Conservation (phyloP, 306 rosid genomes). For the Sesbania bispinosa region DNA sequence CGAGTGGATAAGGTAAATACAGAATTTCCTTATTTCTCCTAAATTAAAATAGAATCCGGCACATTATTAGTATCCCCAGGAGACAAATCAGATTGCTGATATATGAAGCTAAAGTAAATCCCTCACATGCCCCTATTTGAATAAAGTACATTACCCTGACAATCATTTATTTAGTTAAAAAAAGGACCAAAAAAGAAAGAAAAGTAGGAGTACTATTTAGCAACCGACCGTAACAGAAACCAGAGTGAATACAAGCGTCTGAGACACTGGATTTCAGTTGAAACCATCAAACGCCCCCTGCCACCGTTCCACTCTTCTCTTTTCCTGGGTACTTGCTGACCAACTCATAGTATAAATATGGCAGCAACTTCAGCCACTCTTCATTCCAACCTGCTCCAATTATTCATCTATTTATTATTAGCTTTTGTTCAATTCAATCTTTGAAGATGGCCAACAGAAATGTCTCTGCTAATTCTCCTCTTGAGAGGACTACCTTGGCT, state of each 20-base stretch:
- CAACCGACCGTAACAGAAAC: conserved; percentile 26
- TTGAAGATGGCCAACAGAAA: conserved; percentile 55
- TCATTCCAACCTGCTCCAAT: conserved; percentile 33
- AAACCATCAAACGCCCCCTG: conserved; percentile 56
- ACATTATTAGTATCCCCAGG: neutral
- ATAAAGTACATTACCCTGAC: no score
- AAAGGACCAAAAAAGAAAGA: no score
- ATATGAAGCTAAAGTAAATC: neutral
- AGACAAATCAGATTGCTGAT: neutral
- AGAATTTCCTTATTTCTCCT: neutral
- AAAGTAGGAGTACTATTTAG: conserved; percentile 23
- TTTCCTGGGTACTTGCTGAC: neutral
- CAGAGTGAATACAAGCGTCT: conserved; percentile 44
- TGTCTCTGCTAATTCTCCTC: conserved; percentile 47
- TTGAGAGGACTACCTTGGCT: conserved; percentile 52
- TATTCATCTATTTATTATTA: neutral
- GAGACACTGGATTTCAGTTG: conserved; percentile 33
- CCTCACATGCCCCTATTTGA: neutral
- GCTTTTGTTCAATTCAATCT: neutral
- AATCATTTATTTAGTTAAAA: no score
- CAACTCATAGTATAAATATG: conserved; percentile 40
- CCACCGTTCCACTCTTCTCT: neutral
- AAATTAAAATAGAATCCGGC: neutral
- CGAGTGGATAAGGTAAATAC: neutral
- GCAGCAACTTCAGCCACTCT: conserved; percentile 8